Base-by-base conservation (phyloP, 148 eudicot genomes). In the Mesembryanthemum crystallinum region DNA sequence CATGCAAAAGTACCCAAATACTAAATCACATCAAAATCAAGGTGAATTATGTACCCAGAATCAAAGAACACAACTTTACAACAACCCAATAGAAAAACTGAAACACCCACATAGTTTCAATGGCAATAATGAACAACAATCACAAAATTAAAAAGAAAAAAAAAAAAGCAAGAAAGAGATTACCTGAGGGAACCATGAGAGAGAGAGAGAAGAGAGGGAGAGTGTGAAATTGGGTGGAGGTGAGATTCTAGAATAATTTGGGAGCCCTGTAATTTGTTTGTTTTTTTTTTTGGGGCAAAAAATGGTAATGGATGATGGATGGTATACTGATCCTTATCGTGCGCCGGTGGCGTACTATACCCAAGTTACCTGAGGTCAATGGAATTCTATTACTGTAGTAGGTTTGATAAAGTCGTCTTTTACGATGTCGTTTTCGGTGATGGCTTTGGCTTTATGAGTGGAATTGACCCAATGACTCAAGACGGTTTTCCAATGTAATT, bases 101-200 rank as follows among this genome's bases (percentile, higher is more conserved):
- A 28, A 80, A n/a, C 3, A 49, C 60, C 29, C 63, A 52, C 37
- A 69, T 75, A 18, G 54, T 8, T 27, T 33, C 28, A 64, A 68
- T 55, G 10, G 27, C 13, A 69, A 47, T 45, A 45, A 1, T 5
- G 3, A 8, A 32, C 1, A 52, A 1, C 17, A 3, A 55, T 39
- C n/a, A 52, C 76, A 13, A 37, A 42, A 9, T 49, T 61, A 72
- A 27, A 7, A 1, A n/a, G 15, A 18, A 12, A 24, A 1, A 43
- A 3, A 28, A 32, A 47, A 5, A 67, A 11, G 51, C 4, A 35
- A 28, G 7, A 24, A 30, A 65, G 43, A 18, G 66, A 69, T 18
- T 80, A 80, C 83, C 83, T 64, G 43, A 67, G 15, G 71, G 20
- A 37, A 1, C 42, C 68, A 80, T 71, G 33, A 30, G 18, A 45